A percentile compares a stretch with the other conserved stretches of the same genome.
Evolutionary conservation across 768 basidiomycete species (phyloP).

Genomic region (Gymnopilus junonius): DNA sequence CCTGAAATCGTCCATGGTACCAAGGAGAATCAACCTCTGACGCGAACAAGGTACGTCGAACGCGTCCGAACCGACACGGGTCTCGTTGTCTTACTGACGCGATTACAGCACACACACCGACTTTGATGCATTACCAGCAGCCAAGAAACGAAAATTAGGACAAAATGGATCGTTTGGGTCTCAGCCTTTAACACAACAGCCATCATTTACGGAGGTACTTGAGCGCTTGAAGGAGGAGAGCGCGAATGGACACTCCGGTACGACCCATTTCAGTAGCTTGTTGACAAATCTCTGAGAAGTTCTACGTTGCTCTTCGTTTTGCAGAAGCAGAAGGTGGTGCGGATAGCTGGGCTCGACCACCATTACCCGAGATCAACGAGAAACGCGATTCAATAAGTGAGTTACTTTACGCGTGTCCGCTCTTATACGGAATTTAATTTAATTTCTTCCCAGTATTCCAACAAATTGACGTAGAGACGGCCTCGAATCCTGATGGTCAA

Average conservation of each 20-base stretch:
- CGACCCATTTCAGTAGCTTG: conserved; percentile 18
- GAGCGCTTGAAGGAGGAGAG: conserved; percentile 62
- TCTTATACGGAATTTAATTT: background rate
- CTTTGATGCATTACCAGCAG: conserved; percentile 39
- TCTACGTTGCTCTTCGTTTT: background rate
- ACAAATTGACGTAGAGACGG: conserved; percentile 89
- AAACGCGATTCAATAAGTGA: conserved; percentile 71
- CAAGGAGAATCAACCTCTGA: conserved; percentile 36
- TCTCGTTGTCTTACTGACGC: conserved; percentile 18
- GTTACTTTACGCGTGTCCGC: conserved; percentile 22
- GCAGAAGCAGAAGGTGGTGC: conserved; percentile 79
- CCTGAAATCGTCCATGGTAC: conserved; percentile 5
- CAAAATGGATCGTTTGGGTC: conserved; percentile 43
- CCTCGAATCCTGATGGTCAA: conserved; percentile 49
- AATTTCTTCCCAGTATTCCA: conserved; percentile 72
- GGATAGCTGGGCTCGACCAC: conserved; percentile 73
- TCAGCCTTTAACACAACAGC: conserved; percentile 41
- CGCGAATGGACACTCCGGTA: conserved; percentile 44
- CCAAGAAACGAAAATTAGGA: conserved; percentile 60
- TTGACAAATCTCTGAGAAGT: background rate
- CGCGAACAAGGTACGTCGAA: conserved; percentile 32
- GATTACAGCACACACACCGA: conserved; percentile 31
- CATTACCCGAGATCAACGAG: conserved; percentile 55
- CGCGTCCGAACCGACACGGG: conserved; percentile 22
- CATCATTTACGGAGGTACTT: conserved; percentile 64